Evolutionary conservation across 257 asterid genomes (phyloP).

Genomic region (Nicotiana attenuata): DNA sequence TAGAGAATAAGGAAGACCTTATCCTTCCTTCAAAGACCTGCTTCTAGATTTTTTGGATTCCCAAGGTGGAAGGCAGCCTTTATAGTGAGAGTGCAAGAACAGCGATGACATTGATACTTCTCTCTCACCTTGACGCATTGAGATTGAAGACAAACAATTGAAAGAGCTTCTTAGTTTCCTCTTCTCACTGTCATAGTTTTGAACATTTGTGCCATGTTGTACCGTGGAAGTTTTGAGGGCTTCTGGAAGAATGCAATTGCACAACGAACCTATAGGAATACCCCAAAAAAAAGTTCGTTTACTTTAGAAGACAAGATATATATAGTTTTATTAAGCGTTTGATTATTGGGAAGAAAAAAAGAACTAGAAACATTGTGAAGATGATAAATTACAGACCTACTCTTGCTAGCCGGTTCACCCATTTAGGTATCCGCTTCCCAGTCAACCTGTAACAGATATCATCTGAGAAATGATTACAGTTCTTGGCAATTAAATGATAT

Average conservation of each 20-base stretch:
- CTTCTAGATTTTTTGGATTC: slow-evolving; percentile 40
- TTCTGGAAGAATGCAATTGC: slow-evolving; percentile 72
- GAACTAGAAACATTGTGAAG: not conserved
- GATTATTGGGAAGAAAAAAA: not conserved
- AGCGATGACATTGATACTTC: slow-evolving; percentile 66
- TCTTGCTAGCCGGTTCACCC: slow-evolving; percentile 88
- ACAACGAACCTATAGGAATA: slow-evolving; percentile 46
- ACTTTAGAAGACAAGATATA: not conserved
- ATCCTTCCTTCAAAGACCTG: slow-evolving; percentile 36
- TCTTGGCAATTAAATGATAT: slow-evolving; percentile 66
- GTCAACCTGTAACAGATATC: slow-evolving; percentile 76
- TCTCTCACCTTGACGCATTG: slow-evolving; percentile 33
- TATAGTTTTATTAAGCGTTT: not conserved
- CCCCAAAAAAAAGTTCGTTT: not conserved
- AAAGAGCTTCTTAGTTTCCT: slow-evolving; percentile 46
- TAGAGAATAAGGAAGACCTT: not conserved
- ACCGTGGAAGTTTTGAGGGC: slow-evolving; percentile 37
- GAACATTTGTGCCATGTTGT: slow-evolving; percentile 20
- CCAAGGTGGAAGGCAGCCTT: slow-evolving; percentile 60
- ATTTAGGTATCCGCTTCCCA: slow-evolving; percentile 62
- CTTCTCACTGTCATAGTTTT: slow-evolving; percentile 50
- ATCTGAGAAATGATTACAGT: slow-evolving; percentile 87
- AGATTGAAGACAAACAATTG: slow-evolving; percentile 52
- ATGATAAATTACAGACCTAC: slow-evolving; percentile 38
- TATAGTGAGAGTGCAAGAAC: slow-evolving; percentile 63